phyloP scores from a whole-genome alignment of 495 filamentous ascomycete genomes.

The Talaromyces liani region DNA sequence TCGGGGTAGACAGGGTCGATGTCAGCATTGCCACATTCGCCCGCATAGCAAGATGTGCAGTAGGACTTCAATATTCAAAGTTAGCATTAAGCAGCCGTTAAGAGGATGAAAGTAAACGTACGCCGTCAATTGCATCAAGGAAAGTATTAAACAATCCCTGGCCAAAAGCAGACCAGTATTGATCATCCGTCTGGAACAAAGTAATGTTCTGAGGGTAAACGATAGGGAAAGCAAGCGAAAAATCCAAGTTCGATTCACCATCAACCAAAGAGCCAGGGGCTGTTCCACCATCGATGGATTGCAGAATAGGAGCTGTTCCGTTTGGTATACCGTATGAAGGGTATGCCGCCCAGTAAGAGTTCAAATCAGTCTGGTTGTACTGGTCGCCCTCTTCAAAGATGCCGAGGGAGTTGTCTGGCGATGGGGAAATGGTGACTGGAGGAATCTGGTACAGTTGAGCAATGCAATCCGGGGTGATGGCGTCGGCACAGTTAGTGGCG shows the following conservation, averaged over 20 bases:
- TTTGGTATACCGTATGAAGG: constrained; percentile 26
- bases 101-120: neutral
- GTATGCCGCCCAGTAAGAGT: constrained; percentile 48
- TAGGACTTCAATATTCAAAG: constrained; percentile 6
- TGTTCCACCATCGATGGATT: constrained; percentile 35
- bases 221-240: constrained; percentile 35
- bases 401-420: constrained; percentile 42
- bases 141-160: constrained; percentile 40
- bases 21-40: constrained; percentile 11
- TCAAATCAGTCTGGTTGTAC: constrained; percentile 47
- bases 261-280: constrained; percentile 22
- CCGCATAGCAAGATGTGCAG: constrained; percentile 16
- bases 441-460: constrained; percentile 47
- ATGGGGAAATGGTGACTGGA: constrained; percentile 21
- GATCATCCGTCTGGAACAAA: constrained; percentile 50
- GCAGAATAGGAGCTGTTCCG: constrained; percentile 34
- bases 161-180: constrained; percentile 27
- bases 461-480: constrained; percentile 48
- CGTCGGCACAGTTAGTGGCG: constrained; percentile 28
- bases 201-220: constrained; percentile 50
- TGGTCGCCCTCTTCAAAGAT: constrained; percentile 44
- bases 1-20: constrained; percentile 50
- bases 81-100: neutral
- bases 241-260: constrained; percentile 41
- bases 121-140: constrained; percentile 51